phyloP scores from a whole-genome alignment of 164 flowering plant species.

The Vitis amurensis region DNA sequence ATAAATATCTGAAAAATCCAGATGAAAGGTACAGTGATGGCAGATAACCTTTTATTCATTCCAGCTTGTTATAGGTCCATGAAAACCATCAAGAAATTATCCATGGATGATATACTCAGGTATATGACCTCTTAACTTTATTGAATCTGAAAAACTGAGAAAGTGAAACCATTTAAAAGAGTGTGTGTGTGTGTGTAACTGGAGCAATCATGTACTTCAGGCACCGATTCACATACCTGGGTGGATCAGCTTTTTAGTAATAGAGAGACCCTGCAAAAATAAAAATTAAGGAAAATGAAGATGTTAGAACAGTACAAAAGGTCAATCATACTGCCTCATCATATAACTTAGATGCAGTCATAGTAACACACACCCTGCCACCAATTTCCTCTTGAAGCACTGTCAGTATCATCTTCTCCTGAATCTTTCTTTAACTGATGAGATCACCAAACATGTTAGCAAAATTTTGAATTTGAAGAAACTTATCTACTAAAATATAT shows the following conservation, averaged over 20 bases:
- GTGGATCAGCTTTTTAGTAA: slow-evolving; percentile 28
- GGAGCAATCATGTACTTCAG: not conserved
- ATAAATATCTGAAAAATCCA: too few relatives aligned
- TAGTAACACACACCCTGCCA: slow-evolving; percentile 54
- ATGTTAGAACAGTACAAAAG: not conserved
- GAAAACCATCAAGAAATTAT: too few relatives aligned
- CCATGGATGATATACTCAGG: not conserved
- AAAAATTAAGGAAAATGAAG: not conserved
- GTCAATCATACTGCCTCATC: not conserved
- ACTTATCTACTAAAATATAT: not conserved
- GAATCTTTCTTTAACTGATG: slow-evolving; percentile 29
- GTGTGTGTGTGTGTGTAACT: too few relatives aligned
- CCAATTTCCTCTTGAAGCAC: slow-evolving; percentile 64
- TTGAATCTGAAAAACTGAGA: too few relatives aligned
- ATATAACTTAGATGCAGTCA: not conserved
- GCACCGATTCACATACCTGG: not conserved
- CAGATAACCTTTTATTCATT: too few relatives aligned
- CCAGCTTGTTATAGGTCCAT: not conserved
- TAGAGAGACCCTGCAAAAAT: slow-evolving; percentile 45
- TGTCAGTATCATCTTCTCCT: slow-evolving; percentile 49
- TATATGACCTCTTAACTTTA: not conserved
- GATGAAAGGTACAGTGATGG: too few relatives aligned
- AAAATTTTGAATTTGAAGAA: not conserved
- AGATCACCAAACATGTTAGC: slow-evolving; percentile 1
- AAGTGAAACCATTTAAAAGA: too few relatives aligned